Evolutionary conservation across 2,329 filamentous ascomycete species (phyloP), one percentile per base, ranked within the genome.

Genomic region (Alternaria triticimaculans): DNA sequence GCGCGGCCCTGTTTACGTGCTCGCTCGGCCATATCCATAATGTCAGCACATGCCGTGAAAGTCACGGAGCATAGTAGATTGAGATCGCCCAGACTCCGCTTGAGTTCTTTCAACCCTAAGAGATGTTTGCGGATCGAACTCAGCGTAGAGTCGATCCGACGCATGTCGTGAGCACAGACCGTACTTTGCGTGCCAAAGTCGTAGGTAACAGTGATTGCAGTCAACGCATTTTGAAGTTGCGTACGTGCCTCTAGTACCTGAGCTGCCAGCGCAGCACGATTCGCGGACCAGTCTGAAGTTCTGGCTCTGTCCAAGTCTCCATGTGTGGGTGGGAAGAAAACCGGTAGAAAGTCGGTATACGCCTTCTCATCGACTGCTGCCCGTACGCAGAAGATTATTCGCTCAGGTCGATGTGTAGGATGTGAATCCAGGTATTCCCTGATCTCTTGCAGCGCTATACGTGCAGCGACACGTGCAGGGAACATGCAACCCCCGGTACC

Each of bases 261-360:
- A 20, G 50, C 26, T 20, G 62, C 66, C 7, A 72, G 53, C 6
- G 63, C 60, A 26, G 63, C 60, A 26, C 57, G 67, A 41, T 63
- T 68, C 18, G 55, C 45, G 44, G 62, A 63, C 46, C 49, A 43
- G 5, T 64, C 60, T 6, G 57, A 63, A 12, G 62, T 54, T 25
- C 62, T 62, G 4, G 70, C 67, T 20, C 62, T 62, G 18, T 77
- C 75, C 6, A 77, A 33, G 44, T 78, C 76, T 21, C 66, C 69
- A 51, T 76, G 70, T 20, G 74, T 78, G 14, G 76, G 76, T 11
- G 77, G 77, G 18, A 79, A 78, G 62, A 72, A 78, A 0, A 73
- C 69, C 0, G 76, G 74, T 5, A 79, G 56, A 25, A 74, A 69
- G 18, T 77, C 69, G 41, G 68, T 71, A 46, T 78, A 79, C 2